These are phyloP conservation scores for Cladosporium velox DNA, from an alignment of 2,329 filamentous ascomycete genomes.

Conservation along the genomic window DNA sequence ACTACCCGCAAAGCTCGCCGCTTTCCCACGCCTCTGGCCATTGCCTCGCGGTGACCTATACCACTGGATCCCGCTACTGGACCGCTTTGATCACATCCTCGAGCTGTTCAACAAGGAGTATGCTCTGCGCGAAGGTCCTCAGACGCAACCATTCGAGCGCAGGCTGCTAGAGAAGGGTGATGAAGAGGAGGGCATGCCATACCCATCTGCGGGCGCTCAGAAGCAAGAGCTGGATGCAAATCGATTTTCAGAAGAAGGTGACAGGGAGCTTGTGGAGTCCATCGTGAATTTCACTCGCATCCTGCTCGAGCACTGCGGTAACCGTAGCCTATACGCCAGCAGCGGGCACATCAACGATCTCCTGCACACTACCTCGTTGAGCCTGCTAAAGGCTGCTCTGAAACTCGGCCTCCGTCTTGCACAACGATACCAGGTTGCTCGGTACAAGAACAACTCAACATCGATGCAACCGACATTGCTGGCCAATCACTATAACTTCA, in stretches of 20 bases:
- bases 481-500: constrained; percentile 76
- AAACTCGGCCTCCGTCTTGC: constrained; percentile 83
- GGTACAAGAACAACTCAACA: constrained; percentile 66
- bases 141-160: constrained; percentile 72
- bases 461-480: constrained; percentile 66
- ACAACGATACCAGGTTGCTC: constrained; percentile 86
- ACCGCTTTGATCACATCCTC: constrained; percentile 88
- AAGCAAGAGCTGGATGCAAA: constrained; percentile 35
- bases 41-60: constrained; percentile 95
- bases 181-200: constrained; percentile 47
- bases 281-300: constrained; percentile 84
- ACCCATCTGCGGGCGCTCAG: constrained; percentile 33
- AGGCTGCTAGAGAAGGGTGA: constrained; percentile 64
- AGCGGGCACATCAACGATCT: constrained; percentile 86
- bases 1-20: constrained; percentile 73
- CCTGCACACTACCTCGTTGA: constrained; percentile 80
- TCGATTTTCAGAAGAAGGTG: constrained; percentile 72
- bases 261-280: constrained; percentile 75
- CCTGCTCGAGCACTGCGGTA: constrained; percentile 91
- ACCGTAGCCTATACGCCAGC: constrained; percentile 93
- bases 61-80: constrained; percentile 94
- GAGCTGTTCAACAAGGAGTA: constrained; percentile 81
- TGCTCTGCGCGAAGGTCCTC: constrained; percentile 75
- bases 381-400: constrained; percentile 75
- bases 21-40: constrained; percentile 88